These are phyloP conservation scores for Talaromyces rugulosus DNA, from an alignment of 2,329 filamentous ascomycete genomes.

Conservation along the genomic window DNA sequence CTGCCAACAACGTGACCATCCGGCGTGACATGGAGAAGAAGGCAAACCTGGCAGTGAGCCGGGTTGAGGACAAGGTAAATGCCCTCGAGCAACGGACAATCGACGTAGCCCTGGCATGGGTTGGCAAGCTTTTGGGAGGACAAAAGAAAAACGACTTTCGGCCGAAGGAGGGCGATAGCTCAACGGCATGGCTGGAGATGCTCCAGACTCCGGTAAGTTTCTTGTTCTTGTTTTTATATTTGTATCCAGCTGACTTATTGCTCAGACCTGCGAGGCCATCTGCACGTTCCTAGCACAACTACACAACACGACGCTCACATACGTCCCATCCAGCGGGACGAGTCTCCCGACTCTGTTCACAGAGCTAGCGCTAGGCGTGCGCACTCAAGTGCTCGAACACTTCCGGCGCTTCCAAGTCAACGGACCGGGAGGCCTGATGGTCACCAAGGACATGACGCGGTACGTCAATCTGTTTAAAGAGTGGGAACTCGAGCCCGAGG, in stretches of 20 bases:
- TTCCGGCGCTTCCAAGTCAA: constrained; percentile 93
- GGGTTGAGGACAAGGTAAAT: constrained; percentile 81
- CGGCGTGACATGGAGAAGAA: constrained; percentile 85
- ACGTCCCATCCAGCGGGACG: constrained; percentile 61
- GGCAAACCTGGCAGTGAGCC: constrained; percentile 66
- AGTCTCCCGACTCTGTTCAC: constrained; percentile 79
- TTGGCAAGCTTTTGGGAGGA: constrained; percentile 63
- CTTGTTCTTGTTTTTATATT: background rate
- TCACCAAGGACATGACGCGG: constrained; percentile 91
- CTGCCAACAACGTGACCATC: constrained; percentile 84
- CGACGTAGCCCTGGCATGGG: constrained; percentile 72
- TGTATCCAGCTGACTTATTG: constrained; percentile 9
- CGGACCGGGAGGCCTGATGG: constrained; percentile 87
- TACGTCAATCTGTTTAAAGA: constrained; percentile 82
- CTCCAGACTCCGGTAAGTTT: constrained; percentile 64
- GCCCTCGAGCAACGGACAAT: constrained; percentile 65
- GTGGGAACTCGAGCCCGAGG: constrained; percentile 65
- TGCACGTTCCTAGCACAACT: constrained; percentile 73
- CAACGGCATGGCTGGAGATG: constrained; percentile 57
- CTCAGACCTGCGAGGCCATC: constrained; percentile 69
- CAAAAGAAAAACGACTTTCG: constrained; percentile 90
- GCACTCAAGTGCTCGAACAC: constrained; percentile 79
- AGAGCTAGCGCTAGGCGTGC: constrained; percentile 76
- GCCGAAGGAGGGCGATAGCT: constrained; percentile 69
- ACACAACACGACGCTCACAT: constrained; percentile 58